phyloP scores from a whole-genome alignment of 768 basidiomycete genomes.

The Zangia roseola region DNA sequence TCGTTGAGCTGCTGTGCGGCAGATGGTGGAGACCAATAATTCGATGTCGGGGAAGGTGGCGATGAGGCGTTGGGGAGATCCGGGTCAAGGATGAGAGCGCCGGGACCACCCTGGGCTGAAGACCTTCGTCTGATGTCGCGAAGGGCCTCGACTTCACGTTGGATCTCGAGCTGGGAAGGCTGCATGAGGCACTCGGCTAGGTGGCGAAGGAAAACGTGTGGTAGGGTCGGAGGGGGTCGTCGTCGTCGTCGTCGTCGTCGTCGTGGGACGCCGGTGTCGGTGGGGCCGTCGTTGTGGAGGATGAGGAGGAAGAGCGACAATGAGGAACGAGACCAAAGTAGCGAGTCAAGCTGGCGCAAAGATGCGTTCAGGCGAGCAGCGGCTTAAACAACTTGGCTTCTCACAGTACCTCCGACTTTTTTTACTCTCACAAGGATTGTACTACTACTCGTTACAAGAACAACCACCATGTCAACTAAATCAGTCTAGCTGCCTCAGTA shows the following conservation, averaged over 20 bases:
- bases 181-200: conserved; percentile 43
- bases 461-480: conserved; percentile 17
- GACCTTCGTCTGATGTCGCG: conserved; percentile 85
- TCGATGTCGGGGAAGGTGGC: conserved; percentile 53
- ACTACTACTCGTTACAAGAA: conserved; percentile 17
- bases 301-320: background rate
- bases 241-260: conserved; percentile 7
- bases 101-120: conserved; percentile 68
- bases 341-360: background rate
- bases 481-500: conserved; percentile 15
- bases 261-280: conserved; percentile 10
- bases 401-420: conserved; percentile 7
- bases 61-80: conserved; percentile 81
- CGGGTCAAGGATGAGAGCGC: conserved; percentile 83
- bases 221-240: conserved; percentile 4
- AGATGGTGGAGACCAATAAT: conserved; percentile 46
- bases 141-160: conserved; percentile 82
- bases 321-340: too few species aligned
- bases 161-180: conserved; percentile 82
- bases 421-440: background rate
- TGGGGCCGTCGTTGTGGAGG: conserved; percentile 8
- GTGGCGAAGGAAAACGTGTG: conserved; percentile 14
- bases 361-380: background rate
- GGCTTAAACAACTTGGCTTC: background rate
- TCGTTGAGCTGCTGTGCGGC: conserved; percentile 38